These are phyloP conservation scores for Saccharomyces pastorianus DNA, from an alignment of 1,139 yeast species.

Conservation along the genomic window DNA sequence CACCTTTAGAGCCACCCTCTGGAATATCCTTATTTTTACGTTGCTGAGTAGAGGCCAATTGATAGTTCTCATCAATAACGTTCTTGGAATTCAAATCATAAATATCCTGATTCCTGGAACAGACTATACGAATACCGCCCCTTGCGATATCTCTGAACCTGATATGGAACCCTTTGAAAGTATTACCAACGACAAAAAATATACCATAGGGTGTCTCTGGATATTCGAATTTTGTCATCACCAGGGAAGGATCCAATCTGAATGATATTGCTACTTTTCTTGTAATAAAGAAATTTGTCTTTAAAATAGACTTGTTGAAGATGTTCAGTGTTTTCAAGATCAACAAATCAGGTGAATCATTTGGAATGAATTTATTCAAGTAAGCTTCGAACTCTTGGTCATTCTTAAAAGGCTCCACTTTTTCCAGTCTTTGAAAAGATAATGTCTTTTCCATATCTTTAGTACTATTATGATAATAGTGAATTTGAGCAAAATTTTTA, in stretches of 20 bases:
- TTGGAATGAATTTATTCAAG: slow-evolving; percentile 61
- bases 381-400: slow-evolving; percentile 68
- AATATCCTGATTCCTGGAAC: slow-evolving; percentile 77
- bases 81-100: slow-evolving; percentile 80
- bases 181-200: slow-evolving; percentile 93
- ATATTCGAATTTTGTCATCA: slow-evolving; percentile 72
- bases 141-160: slow-evolving; percentile 96
- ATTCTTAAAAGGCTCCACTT: slow-evolving; percentile 64
- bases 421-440: slow-evolving; percentile 79
- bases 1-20: slow-evolving; percentile 99
- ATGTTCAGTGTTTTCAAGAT: slow-evolving; percentile 76
- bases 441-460: slow-evolving; percentile 62
- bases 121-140: slow-evolving; percentile 96
- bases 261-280: slow-evolving; percentile 93
- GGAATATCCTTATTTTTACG: slow-evolving; percentile 96
- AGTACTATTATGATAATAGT: slow-evolving; percentile 57
- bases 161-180: slow-evolving; percentile 94
- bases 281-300: slow-evolving; percentile 89
- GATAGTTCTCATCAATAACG: slow-evolving; percentile 92
- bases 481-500: slow-evolving; percentile 86
- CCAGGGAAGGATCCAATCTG: slow-evolving; percentile 76
- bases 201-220: slow-evolving; percentile 91
- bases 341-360: slow-evolving; percentile 68
- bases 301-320: slow-evolving; percentile 79
- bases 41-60: slow-evolving; percentile 93